These are phyloP conservation scores for Lactifluus hygrophoroides DNA, from an alignment of 768 basidiomycete genomes.

Conservation along the genomic window DNA sequence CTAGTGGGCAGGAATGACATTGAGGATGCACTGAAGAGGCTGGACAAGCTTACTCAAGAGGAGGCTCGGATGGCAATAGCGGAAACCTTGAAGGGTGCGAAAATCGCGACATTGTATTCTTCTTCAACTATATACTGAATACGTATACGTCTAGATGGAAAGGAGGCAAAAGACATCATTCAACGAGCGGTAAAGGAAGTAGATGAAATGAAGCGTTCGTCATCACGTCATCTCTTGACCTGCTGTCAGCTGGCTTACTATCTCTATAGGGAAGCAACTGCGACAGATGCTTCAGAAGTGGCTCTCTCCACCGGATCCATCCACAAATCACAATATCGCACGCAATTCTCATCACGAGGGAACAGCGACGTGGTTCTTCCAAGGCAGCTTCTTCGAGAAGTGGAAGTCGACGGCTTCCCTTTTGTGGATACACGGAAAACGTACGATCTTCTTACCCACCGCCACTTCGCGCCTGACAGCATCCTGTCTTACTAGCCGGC, in stretches of 20 bases:
- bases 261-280: background rate
- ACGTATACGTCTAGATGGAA: background rate
- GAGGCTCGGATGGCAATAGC: background rate
- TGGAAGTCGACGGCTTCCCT: background rate
- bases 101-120: background rate
- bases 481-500: background rate
- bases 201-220: background rate
- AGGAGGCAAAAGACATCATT: background rate
- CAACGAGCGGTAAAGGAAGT: background rate
- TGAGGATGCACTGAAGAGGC: background rate
- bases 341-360: background rate
- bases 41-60: background rate
- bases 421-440: background rate
- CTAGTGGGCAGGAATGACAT: background rate
- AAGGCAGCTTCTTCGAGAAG: background rate
- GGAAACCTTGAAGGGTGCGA: background rate
- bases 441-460: background rate
- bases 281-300: background rate
- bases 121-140: background rate
- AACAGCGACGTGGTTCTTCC: background rate
- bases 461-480: too few species aligned
- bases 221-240: background rate
- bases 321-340: background rate
- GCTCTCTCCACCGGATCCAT: conserved; percentile 1
- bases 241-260: background rate